Evolutionary conservation across 225 moss, liverwort and hornwort species (phyloP).

Genomic region (Marchantia paleacea): DNA sequence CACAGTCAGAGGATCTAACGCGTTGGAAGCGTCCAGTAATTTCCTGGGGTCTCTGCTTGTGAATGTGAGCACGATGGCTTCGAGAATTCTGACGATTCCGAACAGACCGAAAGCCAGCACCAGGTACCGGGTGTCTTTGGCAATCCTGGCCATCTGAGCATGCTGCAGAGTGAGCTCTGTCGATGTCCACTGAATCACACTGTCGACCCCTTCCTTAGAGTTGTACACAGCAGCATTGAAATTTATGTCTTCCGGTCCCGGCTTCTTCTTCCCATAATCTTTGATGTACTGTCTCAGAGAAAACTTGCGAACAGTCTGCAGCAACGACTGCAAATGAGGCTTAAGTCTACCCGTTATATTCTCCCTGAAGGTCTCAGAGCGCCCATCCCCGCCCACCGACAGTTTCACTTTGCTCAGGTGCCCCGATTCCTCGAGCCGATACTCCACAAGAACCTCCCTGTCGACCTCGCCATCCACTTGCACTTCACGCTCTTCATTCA

Average conservation of each 20-base stretch:
- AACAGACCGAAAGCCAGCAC: constrained; percentile 57
- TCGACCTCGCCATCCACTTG: not conserved
- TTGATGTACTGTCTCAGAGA: constrained; percentile 19
- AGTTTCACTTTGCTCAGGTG: constrained; percentile 18
- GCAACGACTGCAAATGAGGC: not conserved
- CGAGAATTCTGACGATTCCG: constrained; percentile 44
- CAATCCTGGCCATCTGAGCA: constrained; percentile 54
- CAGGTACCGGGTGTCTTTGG: constrained; percentile 45
- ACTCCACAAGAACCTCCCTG: constrained; percentile 19
- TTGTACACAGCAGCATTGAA: constrained; percentile 33
- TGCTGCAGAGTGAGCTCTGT: constrained; percentile 62
- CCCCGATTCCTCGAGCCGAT: constrained; percentile 24
- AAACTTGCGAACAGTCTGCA: constrained; percentile 11
- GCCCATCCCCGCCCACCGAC: constrained; percentile 7
- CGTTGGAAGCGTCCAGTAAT: constrained; percentile 55
- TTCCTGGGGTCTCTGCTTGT: constrained; percentile 39
- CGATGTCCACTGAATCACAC: constrained; percentile 51
- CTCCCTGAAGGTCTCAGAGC: not conserved
- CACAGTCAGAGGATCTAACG: constrained; percentile 68
- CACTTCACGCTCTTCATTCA: not conserved
- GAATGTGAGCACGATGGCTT: constrained; percentile 38
- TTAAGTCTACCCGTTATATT: constrained; percentile 9
- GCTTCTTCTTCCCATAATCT: constrained; percentile 30
- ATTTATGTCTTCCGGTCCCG: constrained; percentile 8
- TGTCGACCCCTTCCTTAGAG: constrained; percentile 46